Evolutionary conservation across 257 asterid species (phyloP), one percentile per base, ranked within the genome.

Genomic region (Nicotiana undulata): DNA sequence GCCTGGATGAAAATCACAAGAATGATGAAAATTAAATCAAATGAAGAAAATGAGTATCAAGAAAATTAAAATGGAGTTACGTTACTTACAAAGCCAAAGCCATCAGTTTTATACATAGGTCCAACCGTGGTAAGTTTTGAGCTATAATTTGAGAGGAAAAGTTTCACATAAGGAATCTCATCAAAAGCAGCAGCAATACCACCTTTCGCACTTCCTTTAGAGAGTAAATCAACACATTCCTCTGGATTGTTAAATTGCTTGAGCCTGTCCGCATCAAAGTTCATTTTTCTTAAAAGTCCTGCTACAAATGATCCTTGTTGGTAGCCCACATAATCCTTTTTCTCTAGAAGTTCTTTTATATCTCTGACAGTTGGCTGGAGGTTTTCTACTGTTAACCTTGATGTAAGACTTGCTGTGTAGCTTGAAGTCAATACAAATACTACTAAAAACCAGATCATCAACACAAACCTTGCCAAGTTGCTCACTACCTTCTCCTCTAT

Each of bases 391-490:
- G 94, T 90, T 78, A 90, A 22, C 88, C 84, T 87, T 13, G 94
- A 83, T 5, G 92, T 31, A 8, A 90, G 86, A 80, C 90, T 89
- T 12, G 94, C 92, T 3, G 94, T 90, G 52, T 90, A 89, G 77
- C 89, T 88, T 34, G 81, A 84, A 0, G 88, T 91, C 18, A 91
- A 84, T 37, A 89, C 85, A 1, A 88, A 85, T 0, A 87, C 90
- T 0, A 88, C 89, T 1, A 88, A 67, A 4, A 85, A 81, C 89
- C 89, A 86, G 2, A 89, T 86, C 60, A 89, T 44, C 77, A 90
- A 26, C 76, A 88, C 91, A 24, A 86, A 63, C 81, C 92, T 86
- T 0, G 90, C 63, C 83, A 82, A 70, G 75, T 90, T 88, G 84
- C 86, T 86, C 6, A 74, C 76, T 40, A 85, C 81, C 78, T 55